Conservation (phyloP, 2,329 filamentous ascomycete species). For the Calonectria crousiana region DNA sequence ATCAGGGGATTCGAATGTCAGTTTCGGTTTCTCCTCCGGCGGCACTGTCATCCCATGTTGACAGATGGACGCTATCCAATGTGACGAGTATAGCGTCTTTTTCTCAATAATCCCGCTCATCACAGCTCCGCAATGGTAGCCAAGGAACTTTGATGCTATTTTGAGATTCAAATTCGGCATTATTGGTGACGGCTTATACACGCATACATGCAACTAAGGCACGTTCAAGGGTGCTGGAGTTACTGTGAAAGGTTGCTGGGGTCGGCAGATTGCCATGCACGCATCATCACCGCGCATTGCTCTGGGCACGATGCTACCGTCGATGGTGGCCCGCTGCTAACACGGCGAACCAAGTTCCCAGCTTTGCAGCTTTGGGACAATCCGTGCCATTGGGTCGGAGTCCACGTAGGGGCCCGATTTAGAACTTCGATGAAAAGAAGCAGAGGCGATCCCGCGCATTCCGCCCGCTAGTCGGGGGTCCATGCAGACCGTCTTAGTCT, state of each 20-base stretch:
- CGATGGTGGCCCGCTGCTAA: constrained; percentile 28
- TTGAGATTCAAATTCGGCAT: constrained; percentile 35
- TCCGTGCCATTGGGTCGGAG: constrained; percentile 36
- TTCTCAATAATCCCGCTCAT: constrained; percentile 18
- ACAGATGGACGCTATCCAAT: neutral
- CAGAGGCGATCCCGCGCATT: constrained; percentile 15
- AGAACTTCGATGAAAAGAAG: constrained; percentile 10
- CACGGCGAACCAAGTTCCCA: constrained; percentile 9
- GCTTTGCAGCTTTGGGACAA: constrained; percentile 10
- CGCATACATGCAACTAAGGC: constrained; percentile 13
- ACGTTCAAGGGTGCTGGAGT: constrained; percentile 17
- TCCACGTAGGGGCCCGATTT: neutral
- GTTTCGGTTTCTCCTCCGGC: neutral
- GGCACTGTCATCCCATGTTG: constrained; percentile 15
- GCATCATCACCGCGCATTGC: constrained; percentile 13
- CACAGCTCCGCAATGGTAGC: constrained; percentile 24
- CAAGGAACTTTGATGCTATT: constrained; percentile 38
- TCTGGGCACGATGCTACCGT: constrained; percentile 1
- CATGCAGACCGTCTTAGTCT: constrained; percentile 31
- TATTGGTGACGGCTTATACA: constrained; percentile 29
- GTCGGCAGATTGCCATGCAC: neutral
- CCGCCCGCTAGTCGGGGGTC: constrained; percentile 24
- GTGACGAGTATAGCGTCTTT: constrained; percentile 11
- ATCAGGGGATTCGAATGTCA: constrained; percentile 1
- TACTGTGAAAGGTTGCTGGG: constrained; percentile 3